Conservation (phyloP, 371 early-diverging fungal genomes). For the Zopfochytrium polystomum region DNA sequence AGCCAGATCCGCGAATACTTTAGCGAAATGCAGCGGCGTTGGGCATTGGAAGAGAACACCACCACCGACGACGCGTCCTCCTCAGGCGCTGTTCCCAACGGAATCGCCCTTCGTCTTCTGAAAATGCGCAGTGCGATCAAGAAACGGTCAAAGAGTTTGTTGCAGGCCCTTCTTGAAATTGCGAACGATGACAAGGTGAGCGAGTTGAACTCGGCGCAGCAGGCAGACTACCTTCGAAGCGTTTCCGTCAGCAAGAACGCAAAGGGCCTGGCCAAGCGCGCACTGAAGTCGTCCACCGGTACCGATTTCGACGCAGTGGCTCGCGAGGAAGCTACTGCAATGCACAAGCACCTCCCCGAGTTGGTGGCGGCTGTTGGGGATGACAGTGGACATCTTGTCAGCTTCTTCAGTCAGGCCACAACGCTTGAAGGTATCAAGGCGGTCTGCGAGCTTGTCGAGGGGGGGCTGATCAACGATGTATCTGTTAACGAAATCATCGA, state of each 20-base stretch:
- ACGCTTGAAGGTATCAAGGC: conserved; percentile 31
- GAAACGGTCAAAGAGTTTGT: conserved; percentile 11
- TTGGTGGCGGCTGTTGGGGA: conserved; percentile 22
- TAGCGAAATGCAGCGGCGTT: conserved; percentile 15
- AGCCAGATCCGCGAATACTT: conserved; percentile 21
- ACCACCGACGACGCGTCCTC: neutral
- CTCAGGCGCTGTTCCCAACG: neutral
- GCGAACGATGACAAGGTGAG: conserved; percentile 23
- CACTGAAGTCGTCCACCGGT: conserved; percentile 5
- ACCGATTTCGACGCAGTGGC: conserved; percentile 24
- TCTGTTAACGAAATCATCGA: conserved; percentile 16
- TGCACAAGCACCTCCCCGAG: conserved; percentile 23
- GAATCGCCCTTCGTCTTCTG: neutral
- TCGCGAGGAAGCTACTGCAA: conserved; percentile 19
- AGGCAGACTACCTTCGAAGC: conserved; percentile 30
- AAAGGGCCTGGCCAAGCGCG: conserved; percentile 28
- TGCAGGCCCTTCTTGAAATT: conserved; percentile 11
- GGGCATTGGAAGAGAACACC: neutral
- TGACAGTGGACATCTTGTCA: conserved; percentile 20
- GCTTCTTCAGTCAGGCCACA: conserved; percentile 24
- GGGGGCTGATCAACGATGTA: conserved; percentile 1
- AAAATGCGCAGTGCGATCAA: neutral
- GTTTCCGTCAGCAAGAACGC: conserved; percentile 11
- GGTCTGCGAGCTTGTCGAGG: conserved; percentile 25
- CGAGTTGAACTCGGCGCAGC: conserved; percentile 27